Conservation (phyloP, 1,139 yeast species). For the Saccharomyces pastorianus region DNA sequence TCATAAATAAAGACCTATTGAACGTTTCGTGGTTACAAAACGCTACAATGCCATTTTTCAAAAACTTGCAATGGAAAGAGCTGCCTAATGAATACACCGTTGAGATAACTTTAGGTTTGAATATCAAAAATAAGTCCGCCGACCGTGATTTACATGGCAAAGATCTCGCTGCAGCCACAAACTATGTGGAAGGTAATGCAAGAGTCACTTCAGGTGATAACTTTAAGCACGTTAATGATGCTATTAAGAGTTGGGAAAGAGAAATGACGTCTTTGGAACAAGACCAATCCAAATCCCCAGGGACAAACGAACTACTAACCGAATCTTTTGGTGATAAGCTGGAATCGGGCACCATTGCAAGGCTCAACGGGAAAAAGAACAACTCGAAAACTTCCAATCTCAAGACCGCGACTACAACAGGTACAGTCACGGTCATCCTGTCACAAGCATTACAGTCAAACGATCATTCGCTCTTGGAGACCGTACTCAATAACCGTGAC, state of each 20-base stretch:
- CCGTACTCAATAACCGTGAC: conserved; percentile 71
- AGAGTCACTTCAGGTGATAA: conserved; percentile 59
- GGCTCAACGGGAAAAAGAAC: conserved; percentile 11
- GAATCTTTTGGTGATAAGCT: conserved; percentile 57
- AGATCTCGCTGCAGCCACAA: conserved; percentile 63
- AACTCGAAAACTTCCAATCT: conserved; percentile 6
- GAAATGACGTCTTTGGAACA: conserved; percentile 27
- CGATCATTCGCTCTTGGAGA: conserved; percentile 66
- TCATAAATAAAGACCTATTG: conserved; percentile 38
- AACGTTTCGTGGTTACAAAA: conserved; percentile 65
- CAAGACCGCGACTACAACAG: conserved; percentile 37
- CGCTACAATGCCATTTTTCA: conserved; percentile 58
- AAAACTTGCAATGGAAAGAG: conserved; percentile 49
- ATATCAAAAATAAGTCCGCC: conserved; percentile 27
- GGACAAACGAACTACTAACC: conserved; percentile 26
- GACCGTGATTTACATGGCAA: conserved; percentile 45
- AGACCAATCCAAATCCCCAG: not conserved
- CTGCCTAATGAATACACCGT: conserved; percentile 25
- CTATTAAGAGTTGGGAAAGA: conserved; percentile 37
- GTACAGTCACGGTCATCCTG: conserved; percentile 57
- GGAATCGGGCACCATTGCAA: conserved; percentile 14
- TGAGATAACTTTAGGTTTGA: conserved; percentile 22
- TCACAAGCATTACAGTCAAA: conserved; percentile 66
- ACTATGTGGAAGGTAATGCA: conserved; percentile 65
- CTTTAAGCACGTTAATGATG: conserved; percentile 42